phyloP scores from a whole-genome alignment of 2,329 filamentous ascomycete species.

The Arthrobotrys iridis region DNA sequence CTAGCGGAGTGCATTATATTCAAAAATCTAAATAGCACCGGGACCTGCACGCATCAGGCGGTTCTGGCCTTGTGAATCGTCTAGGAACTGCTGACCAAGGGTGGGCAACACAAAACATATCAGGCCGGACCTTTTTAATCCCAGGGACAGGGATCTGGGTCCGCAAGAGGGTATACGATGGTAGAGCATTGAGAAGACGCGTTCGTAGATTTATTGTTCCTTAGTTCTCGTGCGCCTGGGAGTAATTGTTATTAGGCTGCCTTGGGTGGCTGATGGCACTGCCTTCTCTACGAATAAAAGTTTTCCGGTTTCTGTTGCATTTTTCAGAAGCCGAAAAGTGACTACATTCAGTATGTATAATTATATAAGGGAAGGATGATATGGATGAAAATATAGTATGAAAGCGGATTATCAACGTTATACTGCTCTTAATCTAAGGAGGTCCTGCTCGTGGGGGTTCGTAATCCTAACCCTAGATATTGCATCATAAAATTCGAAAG shows the following conservation, averaged over 20 bases:
- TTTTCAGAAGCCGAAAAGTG: too few species aligned
- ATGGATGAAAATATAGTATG: too few species aligned
- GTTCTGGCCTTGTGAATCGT: slow-evolving; percentile 49
- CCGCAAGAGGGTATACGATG: neutral
- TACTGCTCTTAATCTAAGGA: too few species aligned
- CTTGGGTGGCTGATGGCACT: neutral
- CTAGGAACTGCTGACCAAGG: slow-evolving; percentile 31
- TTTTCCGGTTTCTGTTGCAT: neutral
- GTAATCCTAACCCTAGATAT: too few species aligned
- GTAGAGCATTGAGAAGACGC: slow-evolving; percentile 4
- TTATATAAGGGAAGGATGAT: too few species aligned
- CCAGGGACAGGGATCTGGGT: slow-evolving; percentile 6
- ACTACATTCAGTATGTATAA: too few species aligned
- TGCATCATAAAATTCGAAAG: too few species aligned
- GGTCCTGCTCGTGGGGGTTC: too few species aligned
- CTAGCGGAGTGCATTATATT: slow-evolving; percentile 10
- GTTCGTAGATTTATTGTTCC: neutral
- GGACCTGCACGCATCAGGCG: slow-evolving; percentile 48
- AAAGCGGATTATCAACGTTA: too few species aligned
- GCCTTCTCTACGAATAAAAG: neutral
- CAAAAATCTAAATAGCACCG: slow-evolving; percentile 32
- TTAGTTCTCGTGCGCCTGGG: neutral
- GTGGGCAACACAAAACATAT: slow-evolving; percentile 37
- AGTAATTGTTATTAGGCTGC: neutral
- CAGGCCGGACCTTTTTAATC: neutral